Conservation (phyloP, 768 basidiomycete species). For the Termitomyces eurrhizus region DNA sequence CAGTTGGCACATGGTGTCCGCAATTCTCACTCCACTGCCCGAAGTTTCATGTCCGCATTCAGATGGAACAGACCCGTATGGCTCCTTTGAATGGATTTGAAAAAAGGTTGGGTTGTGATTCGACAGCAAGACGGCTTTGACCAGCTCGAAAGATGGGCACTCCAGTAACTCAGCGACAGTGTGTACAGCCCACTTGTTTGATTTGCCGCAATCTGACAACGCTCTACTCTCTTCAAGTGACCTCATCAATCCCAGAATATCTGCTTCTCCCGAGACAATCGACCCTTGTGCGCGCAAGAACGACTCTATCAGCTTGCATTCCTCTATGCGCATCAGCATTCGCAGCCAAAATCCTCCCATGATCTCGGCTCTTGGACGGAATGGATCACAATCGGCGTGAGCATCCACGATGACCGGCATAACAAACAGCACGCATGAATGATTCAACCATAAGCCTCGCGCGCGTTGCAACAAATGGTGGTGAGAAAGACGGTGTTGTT, state of each 20-base stretch:
- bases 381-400: slow-evolving; percentile 8
- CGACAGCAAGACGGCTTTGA: slow-evolving; percentile 77
- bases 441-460: too few species aligned
- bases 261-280: slow-evolving; percentile 12
- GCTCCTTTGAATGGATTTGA: slow-evolving; percentile 74
- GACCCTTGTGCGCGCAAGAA: slow-evolving; percentile 22
- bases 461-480: slow-evolving; percentile 1
- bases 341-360: slow-evolving; percentile 29
- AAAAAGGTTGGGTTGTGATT: slow-evolving; percentile 71
- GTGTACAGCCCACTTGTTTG: slow-evolving; percentile 25
- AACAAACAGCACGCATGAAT: too few species aligned
- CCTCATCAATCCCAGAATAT: too few species aligned
- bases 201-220: not conserved
- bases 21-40: too few species aligned
- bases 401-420: slow-evolving; percentile 26
- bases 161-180: too few species aligned
- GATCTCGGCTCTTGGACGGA: not conserved
- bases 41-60: too few species aligned
- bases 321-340: slow-evolving; percentile 38
- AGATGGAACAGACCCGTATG: slow-evolving; percentile 68
- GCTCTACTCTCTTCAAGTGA: slow-evolving; percentile 50
- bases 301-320: slow-evolving; percentile 35
- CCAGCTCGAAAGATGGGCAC: slow-evolving; percentile 72
- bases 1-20: too few species aligned
- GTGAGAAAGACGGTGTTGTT: slow-evolving; percentile 20